Evolutionary conservation across 2,329 filamentous ascomycete species (phyloP), one percentile per base, ranked within the genome.

Genomic region (Neoascochyta sp.): DNA sequence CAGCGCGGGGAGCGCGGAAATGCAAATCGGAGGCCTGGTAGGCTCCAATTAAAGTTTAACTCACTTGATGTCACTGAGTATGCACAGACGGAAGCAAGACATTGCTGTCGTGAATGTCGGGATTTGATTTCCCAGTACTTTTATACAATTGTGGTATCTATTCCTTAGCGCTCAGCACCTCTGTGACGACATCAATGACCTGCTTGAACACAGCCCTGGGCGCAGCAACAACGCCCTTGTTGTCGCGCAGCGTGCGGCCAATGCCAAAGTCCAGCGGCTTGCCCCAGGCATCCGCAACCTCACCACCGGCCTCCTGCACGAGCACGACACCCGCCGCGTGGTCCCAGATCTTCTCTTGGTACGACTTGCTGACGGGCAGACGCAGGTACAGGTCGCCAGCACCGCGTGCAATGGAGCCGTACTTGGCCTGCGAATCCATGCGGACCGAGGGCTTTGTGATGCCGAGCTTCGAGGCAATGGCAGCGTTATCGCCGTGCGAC

Each of bases 261-360:
- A 81, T 76, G 52, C 80, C 78, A 64, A 98, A 98, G 64, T 98
- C 83, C 36, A 98, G 72, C 39, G 79, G 74, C 59, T 85, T 85
- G 51, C 93, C 92, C 40, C 83, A 74, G 22, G 88, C 83, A 65
- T 98, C 93, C 1, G 88, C 93, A 31, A 98, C 90, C 54, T 84
- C 73, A 27, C 92, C 93, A 29, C 92, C 92, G 3, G 92, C 88
- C 67, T 98, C 93, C 34, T 89, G 76, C 22, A 96, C 92, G 47
- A 98, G 89, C 36, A 98, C 68, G 54, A 95, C 89, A 22, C 92
- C 92, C 9, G 90, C 92, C 11, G 92, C 92, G 63, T 98, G 92
- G 60, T 98, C 92, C 92, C 92, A 98, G 49, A 98, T 98, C 78
- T 98, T 98, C 74, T 98, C 92, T 63, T 94, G 80, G 68, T 98